A percentile compares a stretch with the other conserved stretches of the same genome.
Evolutionary conservation across 306 rosid species (phyloP).

Genomic region (Vigna hirtella): DNA sequence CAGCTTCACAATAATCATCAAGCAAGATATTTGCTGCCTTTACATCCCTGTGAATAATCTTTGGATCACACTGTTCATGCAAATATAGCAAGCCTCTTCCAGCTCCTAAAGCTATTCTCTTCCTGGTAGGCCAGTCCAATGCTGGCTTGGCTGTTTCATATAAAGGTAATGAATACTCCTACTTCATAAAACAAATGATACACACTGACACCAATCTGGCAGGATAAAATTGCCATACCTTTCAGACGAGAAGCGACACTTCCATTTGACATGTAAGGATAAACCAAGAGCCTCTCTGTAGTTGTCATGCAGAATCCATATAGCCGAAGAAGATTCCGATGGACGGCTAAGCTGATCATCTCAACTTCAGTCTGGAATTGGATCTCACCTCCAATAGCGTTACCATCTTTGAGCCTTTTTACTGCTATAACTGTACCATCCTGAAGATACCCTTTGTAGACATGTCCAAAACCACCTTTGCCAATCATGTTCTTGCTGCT

Average conservation of each 20-base stretch:
- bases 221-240: conserved; percentile 54
- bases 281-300: conserved; percentile 87
- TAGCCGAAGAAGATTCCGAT: conserved; percentile 88
- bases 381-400: conserved; percentile 82
- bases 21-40: conserved; percentile 97
- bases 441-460: conserved; percentile 86
- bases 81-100: conserved; percentile 86
- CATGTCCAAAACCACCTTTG: conserved; percentile 94
- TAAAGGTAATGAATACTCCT: conserved; percentile 20
- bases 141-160: conserved; percentile 77
- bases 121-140: conserved; percentile 88
- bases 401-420: conserved; percentile 90
- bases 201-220: neutral
- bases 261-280: conserved; percentile 97
- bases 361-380: conserved; percentile 95
- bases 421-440: conserved; percentile 88
- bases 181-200: conserved; percentile 11
- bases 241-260: conserved; percentile 93
- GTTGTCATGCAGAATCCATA: conserved; percentile 87
- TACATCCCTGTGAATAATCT: conserved; percentile 96
- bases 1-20: conserved; percentile 90
- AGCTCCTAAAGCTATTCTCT: conserved; percentile 91
- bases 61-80: conserved; percentile 99
- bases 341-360: conserved; percentile 97
- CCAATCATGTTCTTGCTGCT: conserved; percentile 89